Percentiles rank a stretch among this genome's conserved stretches.
phyloP scores from a whole-genome alignment of 2,329 filamentous ascomycete species.

The Fusarium mundagurra region DNA sequence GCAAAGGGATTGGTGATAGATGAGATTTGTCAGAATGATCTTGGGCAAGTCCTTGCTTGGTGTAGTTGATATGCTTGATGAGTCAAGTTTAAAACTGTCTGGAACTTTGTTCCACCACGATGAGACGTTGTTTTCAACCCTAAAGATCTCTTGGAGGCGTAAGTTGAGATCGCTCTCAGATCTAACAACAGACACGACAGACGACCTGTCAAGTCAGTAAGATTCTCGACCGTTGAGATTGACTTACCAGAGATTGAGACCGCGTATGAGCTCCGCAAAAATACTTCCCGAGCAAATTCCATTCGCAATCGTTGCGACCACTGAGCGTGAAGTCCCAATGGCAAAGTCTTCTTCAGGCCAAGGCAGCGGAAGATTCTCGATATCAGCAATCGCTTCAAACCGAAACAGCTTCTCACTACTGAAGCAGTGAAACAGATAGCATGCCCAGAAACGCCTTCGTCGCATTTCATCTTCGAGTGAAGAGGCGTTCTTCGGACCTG shows the following conservation, averaged over 20 bases:
- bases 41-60: background rate
- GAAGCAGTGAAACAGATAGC: background rate
- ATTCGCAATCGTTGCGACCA: background rate
- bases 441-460: background rate
- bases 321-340: rapidly evolving
- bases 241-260: background rate
- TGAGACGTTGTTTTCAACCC: background rate
- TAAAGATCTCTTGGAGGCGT: background rate
- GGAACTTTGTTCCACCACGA: background rate
- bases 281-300: background rate
- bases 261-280: background rate
- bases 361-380: background rate
- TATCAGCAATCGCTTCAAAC: background rate
- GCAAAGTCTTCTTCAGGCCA: background rate
- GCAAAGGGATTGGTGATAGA: constrained; percentile 1
- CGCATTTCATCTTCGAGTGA: background rate
- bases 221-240: rapidly evolving
- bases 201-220: background rate
- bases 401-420: background rate
- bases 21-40: background rate
- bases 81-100: rapidly evolving
- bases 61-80: rapidly evolving
- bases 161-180: rapidly evolving
- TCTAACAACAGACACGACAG: background rate
- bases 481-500: rapidly evolving